Conservation (phyloP, 202 grass and related monocot species). For the Zoysia matrella region DNA sequence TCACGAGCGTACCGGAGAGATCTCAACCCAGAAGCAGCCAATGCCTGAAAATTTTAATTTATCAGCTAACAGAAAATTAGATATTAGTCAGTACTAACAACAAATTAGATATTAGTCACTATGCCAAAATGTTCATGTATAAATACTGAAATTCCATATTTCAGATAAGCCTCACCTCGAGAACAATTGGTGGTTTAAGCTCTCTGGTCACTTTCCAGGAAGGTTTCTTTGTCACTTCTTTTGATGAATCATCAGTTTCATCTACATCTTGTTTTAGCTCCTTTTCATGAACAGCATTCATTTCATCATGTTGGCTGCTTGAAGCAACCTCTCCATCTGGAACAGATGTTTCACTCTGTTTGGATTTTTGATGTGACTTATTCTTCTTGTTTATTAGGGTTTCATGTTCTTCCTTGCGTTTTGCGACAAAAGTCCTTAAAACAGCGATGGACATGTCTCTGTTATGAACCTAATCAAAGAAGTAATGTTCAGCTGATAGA, state of each 20-base stretch:
- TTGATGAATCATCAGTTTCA: slow-evolving; percentile 48
- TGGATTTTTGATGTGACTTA: slow-evolving; percentile 48
- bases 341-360: slow-evolving; percentile 31
- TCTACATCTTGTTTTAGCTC: slow-evolving; percentile 44
- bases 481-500: slow-evolving; percentile 27
- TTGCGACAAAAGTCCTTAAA: slow-evolving; percentile 79
- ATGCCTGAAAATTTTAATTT: slow-evolving; percentile 57
- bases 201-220: slow-evolving; percentile 63
- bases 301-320: slow-evolving; percentile 47
- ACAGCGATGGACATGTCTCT: slow-evolving; percentile 97
- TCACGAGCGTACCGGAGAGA: too few species aligned
- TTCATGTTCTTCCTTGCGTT: slow-evolving; percentile 86
- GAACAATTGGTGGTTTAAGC: slow-evolving; percentile 76
- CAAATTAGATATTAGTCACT: not conserved
- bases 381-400: slow-evolving; percentile 57
- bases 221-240: slow-evolving; percentile 49
- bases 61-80: slow-evolving; percentile 12
- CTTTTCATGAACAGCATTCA: slow-evolving; percentile 53
- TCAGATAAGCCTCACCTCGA: slow-evolving; percentile 71
- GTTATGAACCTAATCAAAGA: slow-evolving; percentile 83
- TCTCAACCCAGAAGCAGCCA: too few species aligned
- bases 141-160: not conserved
- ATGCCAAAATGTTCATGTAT: not conserved
- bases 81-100: slow-evolving; percentile 25
- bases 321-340: slow-evolving; percentile 51